phyloP scores from a whole-genome alignment of 2,329 filamentous ascomycete species.

The Karstenula rhodostoma region DNA sequence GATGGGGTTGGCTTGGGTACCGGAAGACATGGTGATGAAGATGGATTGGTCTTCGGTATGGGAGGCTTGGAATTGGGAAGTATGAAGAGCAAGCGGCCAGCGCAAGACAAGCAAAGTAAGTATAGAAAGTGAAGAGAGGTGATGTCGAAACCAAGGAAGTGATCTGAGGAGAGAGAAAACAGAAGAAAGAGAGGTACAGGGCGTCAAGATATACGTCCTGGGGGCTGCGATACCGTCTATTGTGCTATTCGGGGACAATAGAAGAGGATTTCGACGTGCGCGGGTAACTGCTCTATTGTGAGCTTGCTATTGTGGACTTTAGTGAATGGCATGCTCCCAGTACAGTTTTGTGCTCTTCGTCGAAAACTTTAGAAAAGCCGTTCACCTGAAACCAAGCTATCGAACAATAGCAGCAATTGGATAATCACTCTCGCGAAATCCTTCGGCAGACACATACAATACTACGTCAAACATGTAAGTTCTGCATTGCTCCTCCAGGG shows the following conservation, averaged over 20 bases:
- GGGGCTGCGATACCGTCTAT: neutral
- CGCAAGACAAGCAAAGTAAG: neutral
- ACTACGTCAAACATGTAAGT: no score
- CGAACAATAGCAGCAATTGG: neutral
- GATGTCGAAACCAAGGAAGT: neutral
- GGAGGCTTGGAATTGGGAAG: neutral
- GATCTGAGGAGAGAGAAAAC: neutral
- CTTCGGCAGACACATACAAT: no score
- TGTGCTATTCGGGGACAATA: neutral
- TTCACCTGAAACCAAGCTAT: neutral
- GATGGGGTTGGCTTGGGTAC: neutral
- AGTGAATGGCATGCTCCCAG: neutral
- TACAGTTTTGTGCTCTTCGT: neutral
- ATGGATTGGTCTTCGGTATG: neutral
- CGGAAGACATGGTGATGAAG: neutral
- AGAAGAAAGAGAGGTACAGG: neutral
- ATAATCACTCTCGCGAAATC: no score
- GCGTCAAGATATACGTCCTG: neutral
- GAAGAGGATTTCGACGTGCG: neutral
- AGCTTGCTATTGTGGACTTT: neutral
- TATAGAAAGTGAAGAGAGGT: neutral
- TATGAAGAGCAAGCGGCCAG: neutral
- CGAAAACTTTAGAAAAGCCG: neutral
- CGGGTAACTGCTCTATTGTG: neutral
- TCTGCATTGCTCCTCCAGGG: no score